phyloP scores from a whole-genome alignment of 257 asterid genomes.

The Knoxia roxburghii region DNA sequence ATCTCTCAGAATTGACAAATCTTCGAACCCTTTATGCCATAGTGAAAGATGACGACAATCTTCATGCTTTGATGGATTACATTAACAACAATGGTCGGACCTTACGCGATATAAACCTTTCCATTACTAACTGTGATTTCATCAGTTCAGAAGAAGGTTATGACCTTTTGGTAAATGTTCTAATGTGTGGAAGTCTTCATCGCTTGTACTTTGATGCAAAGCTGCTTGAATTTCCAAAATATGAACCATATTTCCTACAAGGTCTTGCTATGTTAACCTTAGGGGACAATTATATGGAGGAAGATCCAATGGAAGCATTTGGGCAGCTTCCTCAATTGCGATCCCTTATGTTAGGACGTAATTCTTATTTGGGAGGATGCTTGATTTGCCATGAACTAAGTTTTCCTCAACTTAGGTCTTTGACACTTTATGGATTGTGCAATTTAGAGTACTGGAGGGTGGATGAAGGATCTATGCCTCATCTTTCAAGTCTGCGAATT shows the following conservation, averaged over 20 bases:
- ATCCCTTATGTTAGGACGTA: rapidly evolving
- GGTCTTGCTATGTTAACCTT: not conserved
- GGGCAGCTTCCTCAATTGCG: constrained; percentile 12
- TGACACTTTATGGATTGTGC: rapidly evolving
- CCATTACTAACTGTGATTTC: not conserved
- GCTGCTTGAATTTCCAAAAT: not conserved
- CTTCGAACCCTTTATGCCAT: not conserved
- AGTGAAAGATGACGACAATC: not conserved
- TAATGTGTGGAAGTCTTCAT: not conserved
- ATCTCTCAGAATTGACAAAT: not conserved
- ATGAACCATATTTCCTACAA: not conserved
- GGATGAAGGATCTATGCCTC: constrained; percentile 22
- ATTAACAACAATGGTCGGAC: not conserved
- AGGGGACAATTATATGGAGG: not conserved
- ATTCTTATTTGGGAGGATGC: not conserved
- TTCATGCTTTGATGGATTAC: not conserved
- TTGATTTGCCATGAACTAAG: constrained; percentile 1
- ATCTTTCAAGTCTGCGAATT: not conserved
- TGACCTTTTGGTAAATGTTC: not conserved
- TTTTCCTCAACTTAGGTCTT: constrained; percentile 21
- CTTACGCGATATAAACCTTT: not conserved
- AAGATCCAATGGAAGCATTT: constrained; percentile 7
- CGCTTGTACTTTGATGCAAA: not conserved
- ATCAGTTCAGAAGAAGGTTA: not conserved
- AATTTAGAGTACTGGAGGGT: constrained; percentile 10